Percentiles rank a stretch among this genome's conserved stretches.
phyloP scores from a whole-genome alignment of 805 yeast genomes.

The Kazachstania psychrophila region DNA sequence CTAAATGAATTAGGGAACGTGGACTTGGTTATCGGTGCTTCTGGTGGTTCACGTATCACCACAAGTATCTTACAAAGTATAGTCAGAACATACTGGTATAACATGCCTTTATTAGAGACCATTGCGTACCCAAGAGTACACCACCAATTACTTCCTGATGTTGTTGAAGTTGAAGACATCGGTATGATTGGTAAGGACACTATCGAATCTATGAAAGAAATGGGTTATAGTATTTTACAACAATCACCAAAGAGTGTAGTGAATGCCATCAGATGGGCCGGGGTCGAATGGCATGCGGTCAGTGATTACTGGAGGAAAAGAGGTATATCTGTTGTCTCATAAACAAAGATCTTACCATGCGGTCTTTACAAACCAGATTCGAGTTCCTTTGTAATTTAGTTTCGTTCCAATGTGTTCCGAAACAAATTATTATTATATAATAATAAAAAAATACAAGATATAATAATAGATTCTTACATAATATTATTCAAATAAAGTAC shows the following conservation, averaged over 20 bases:
- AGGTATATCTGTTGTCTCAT: constrained; percentile 34
- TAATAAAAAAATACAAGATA: not conserved
- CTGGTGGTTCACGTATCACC: constrained; percentile 85
- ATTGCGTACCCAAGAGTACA: constrained; percentile 77
- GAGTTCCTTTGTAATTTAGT: too few relatives aligned
- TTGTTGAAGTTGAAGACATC: constrained; percentile 45
- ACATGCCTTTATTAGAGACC: constrained; percentile 52
- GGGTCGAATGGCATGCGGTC: constrained; percentile 54
- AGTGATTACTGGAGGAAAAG: constrained; percentile 86
- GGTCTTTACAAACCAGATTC: not conserved
- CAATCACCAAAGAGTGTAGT: constrained; percentile 44
- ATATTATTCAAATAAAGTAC: too few relatives aligned
- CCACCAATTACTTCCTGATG: constrained; percentile 80
- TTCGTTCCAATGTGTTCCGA: too few relatives aligned
- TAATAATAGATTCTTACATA: too few relatives aligned
- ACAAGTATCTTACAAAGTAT: constrained; percentile 79
- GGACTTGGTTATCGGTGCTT: constrained; percentile 76
- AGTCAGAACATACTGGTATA: constrained; percentile 51
- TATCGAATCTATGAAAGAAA: constrained; percentile 28
- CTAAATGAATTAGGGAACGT: constrained; percentile 39
- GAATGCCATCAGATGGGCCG: constrained; percentile 42
- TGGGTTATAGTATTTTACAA: constrained; percentile 43
- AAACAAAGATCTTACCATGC: not conserved
- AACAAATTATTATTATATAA: too few relatives aligned
- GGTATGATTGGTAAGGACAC: constrained; percentile 38